Base-by-base conservation (phyloP, 345 rosid genomes). In the Balakata baccata region DNA sequence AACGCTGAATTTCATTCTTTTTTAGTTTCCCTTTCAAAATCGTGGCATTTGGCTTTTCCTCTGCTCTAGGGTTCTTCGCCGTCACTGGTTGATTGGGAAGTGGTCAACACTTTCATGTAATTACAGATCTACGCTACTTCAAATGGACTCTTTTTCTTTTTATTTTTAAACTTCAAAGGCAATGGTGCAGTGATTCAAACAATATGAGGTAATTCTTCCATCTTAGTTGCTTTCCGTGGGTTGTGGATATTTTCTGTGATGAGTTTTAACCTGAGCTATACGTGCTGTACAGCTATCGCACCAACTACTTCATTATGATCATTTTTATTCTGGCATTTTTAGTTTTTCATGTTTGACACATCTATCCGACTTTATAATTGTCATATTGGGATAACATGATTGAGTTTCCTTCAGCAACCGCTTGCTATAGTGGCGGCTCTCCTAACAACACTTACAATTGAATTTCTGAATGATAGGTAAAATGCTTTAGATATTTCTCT, bases 271-370 rank as follows among this genome's bases (percentile, higher is more conserved):
- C 7, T n/a, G 47, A 52, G 25, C 38, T 38, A 54, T 54, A 12
- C 12, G 1, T 14, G 46, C 67, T 75, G 47, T 23, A 86, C 98
- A 95, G 99, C 85, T 95, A 95, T 71, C 81, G 98, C 66, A 95
- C 99, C 43, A 95, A 95, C 83, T 95, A 95, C 74, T 95, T 92
- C 94, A 82, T 95, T 66, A 84, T 91, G 97, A 85, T 92, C 58
- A 78, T 92, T 75, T 66, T 89, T 73, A 87, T 95, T 80, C 89
- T 95, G 57, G 98, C 8, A 18, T 13, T 29, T 52, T 69, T 66
- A 17, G 23, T 51, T 38, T 72, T 14, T 57, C 12, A 71, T 6
- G 64, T 64, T 66, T 69, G 63, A 12, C 11, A 13, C 7, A 29
- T n/a, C 13, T 23, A 39, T 71, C 9, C 46, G 8, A 49, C n/a